phyloP scores from a whole-genome alignment of 1,284 basidiomycete genomes.

The Tylopilus sp. region DNA sequence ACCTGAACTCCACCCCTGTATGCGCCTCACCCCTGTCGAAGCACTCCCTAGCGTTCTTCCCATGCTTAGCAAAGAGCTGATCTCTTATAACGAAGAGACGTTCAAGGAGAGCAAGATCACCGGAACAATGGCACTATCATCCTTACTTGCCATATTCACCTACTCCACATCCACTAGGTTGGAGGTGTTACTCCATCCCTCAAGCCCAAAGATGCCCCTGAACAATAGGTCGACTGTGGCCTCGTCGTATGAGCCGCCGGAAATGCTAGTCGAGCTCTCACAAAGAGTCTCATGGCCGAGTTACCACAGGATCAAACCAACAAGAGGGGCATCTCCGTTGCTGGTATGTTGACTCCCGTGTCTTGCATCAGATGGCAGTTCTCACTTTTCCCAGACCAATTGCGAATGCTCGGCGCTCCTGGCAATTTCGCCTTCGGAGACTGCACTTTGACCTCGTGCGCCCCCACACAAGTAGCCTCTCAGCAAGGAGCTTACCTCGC shows the following conservation, averaged over 20 bases:
- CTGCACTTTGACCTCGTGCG: constrained; percentile 88
- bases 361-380: neutral
- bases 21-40: constrained; percentile 93
- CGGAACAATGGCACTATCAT: constrained; percentile 77
- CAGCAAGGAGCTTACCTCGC: constrained; percentile 95
- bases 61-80: constrained; percentile 94
- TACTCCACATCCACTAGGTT: constrained; percentile 16
- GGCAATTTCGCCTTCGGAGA: constrained; percentile 90
- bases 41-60: constrained; percentile 94
- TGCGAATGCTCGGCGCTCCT: constrained; percentile 63
- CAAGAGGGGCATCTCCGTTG: constrained; percentile 82
- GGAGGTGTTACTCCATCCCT: constrained; percentile 82
- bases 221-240: constrained; percentile 85
- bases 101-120: constrained; percentile 98
- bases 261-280: constrained; percentile 83
- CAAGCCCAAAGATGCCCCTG: constrained; percentile 82
- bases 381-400: constrained; percentile 44
- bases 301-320: constrained; percentile 80
- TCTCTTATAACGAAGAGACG: constrained; percentile 92
- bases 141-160: neutral
- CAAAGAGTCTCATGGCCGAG: constrained; percentile 83
- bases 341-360: constrained; percentile 41
- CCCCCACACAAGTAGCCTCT: constrained; percentile 93
- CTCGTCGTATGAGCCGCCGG: constrained; percentile 93
- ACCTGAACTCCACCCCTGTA: constrained; percentile 86